Evolutionary conservation across 768 basidiomycete species (phyloP), one percentile per base, ranked within the genome.

Genomic region (Mycena epipterygia): DNA sequence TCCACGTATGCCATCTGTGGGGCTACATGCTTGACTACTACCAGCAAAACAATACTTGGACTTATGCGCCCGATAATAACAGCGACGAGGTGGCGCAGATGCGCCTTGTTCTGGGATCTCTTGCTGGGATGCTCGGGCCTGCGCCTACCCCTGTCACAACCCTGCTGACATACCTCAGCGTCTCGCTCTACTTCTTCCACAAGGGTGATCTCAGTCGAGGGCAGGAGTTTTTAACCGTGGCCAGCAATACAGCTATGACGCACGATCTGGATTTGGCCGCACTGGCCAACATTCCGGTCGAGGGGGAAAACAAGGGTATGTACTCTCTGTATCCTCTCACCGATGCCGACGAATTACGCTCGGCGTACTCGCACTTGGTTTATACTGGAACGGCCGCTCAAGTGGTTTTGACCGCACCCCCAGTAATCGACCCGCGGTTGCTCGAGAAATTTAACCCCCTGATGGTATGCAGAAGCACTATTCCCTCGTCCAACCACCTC

Each of bases 181-280:
- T 73, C n/a, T 67, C 68, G 1, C 64, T 70, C 41, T 73, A 73
- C 41, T 73, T 70, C 30, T 73, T 64, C 23, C 68, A 73, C 56
- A 70, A 70, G 25, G n/a, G 25, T 9, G 68, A 67, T 19, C 46
- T 70, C 41, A 29, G 30, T 13, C 72, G 68, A 8, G 72, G 65
- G 6, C 64, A 67, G 19, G 68, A 70, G 23, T 73, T 70, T 39
- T 48, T 70, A 3, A 48, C 41, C 1, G 60, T 70, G 16, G 68
- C 68, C 33, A 21, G 60, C 23, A 56, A 63, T 30, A 55, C 62
- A 23, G 65, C 41, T 13, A 32, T 70, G 35, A 52, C 51, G 35
- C 30, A 73, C 32, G 68, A 73, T 46, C 42, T 73, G 11, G 72
- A 73, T n/a, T 55, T 73, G 61, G 56, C 55, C 16, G 52, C 55